Evolutionary conservation across 139 green algal species (phyloP).

Genomic region (Micromonas commoda): DNA sequence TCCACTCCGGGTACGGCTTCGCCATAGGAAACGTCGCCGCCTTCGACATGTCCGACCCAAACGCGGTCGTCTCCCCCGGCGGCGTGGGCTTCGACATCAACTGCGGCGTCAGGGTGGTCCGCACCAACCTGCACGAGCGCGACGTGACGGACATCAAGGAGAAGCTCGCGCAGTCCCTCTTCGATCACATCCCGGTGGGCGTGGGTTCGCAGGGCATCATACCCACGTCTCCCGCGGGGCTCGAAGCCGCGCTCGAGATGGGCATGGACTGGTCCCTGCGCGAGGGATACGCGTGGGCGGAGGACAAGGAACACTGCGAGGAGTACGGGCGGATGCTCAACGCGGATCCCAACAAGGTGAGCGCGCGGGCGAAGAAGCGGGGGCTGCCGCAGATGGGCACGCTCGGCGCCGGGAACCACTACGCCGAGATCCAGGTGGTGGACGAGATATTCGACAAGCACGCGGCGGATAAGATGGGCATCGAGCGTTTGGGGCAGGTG

Average conservation of each 20-base stretch:
- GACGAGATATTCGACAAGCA: constrained; percentile 79
- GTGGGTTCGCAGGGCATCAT: constrained; percentile 82
- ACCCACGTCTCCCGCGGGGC: constrained; percentile 61
- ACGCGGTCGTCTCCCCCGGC: constrained; percentile 76
- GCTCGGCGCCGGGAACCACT: constrained; percentile 85
- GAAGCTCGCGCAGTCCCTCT: constrained; percentile 73
- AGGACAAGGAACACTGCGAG: constrained; percentile 89
- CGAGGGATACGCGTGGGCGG: constrained; percentile 72
- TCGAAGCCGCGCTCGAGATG: constrained; percentile 76
- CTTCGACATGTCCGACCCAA: constrained; percentile 75
- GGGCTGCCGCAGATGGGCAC: constrained; percentile 88
- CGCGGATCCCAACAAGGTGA: constrained; percentile 72
- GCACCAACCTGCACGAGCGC: constrained; percentile 67
- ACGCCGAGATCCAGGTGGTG: constrained; percentile 83
- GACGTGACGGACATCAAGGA: constrained; percentile 68
- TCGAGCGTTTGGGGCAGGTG: constrained; percentile 56
- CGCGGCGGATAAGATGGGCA: constrained; percentile 60
- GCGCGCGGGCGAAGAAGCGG: constrained; percentile 74
- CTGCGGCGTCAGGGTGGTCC: constrained; percentile 77
- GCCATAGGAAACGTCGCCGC: constrained; percentile 88
- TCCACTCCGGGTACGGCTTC: constrained; percentile 87
- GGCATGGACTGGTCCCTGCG: constrained; percentile 79
- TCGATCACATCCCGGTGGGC: constrained; percentile 89
- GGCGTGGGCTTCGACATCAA: constrained; percentile 75
- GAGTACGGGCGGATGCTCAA: constrained; percentile 82